phyloP scores from a whole-genome alignment of 768 basidiomycete genomes.

The Naganishia randhawae region DNA sequence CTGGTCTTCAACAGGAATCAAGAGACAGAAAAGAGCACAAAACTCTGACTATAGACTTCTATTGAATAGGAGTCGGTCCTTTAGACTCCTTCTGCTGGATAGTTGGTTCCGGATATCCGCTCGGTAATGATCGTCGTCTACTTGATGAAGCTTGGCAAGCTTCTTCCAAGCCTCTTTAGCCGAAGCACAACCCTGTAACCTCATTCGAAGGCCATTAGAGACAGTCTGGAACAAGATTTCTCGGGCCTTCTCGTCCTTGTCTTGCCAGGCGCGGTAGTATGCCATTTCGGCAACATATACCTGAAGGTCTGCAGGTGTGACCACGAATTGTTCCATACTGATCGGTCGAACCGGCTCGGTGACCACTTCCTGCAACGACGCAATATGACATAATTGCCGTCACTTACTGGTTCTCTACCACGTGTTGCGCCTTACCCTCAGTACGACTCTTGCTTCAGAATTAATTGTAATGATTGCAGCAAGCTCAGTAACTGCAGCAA shows the following conservation, averaged over 20 bases:
- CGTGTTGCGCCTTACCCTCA: too few species aligned
- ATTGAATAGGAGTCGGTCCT: background rate
- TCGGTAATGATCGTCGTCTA: slow-evolving; percentile 21
- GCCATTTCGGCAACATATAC: slow-evolving; percentile 10
- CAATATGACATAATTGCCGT: too few species aligned
- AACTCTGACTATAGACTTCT: background rate
- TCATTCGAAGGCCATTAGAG: slow-evolving; percentile 22
- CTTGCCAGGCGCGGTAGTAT: slow-evolving; percentile 17
- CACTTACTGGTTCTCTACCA: too few species aligned
- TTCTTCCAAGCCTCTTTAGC: slow-evolving; percentile 21
- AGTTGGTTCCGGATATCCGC: slow-evolving; percentile 24
- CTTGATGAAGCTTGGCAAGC: background rate
- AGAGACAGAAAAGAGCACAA: background rate
- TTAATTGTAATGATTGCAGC: too few species aligned
- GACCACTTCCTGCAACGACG: background rate
- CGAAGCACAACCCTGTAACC: slow-evolving; percentile 4
- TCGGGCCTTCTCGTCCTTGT: slow-evolving; percentile 26
- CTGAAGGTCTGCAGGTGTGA: background rate
- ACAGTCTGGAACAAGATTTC: slow-evolving; percentile 9
- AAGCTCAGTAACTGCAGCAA: too few species aligned
- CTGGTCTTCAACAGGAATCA: background rate
- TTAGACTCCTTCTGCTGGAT: background rate
- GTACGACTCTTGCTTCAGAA: too few species aligned
- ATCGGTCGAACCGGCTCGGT: slow-evolving; percentile 7
- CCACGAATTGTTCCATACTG: background rate